Conservation (phyloP, 176 grass and related monocot genomes). For the Hsuehochloa calcarea region DNA sequence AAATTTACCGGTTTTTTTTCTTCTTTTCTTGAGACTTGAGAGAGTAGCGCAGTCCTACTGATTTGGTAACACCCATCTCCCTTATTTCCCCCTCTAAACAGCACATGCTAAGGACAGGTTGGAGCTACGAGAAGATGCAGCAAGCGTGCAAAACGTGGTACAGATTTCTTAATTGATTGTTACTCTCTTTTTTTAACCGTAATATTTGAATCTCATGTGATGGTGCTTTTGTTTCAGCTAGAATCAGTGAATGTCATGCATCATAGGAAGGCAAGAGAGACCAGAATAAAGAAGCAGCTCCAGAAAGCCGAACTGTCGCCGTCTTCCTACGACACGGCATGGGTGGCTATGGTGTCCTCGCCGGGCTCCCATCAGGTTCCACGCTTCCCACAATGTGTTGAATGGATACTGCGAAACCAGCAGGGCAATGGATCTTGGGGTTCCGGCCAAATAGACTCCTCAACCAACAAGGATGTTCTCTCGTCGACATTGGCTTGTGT, state of each 20-base stretch:
- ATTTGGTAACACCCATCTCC: background rate
- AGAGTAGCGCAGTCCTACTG: too few relatives aligned
- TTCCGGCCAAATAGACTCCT: background rate
- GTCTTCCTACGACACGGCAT: background rate
- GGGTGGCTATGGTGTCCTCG: slow-evolving; percentile 61
- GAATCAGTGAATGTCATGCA: background rate
- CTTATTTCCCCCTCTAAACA: background rate
- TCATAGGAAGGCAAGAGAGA: background rate
- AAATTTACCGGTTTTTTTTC: background rate
- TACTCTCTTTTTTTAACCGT: background rate
- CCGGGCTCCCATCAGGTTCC: slow-evolving; percentile 22
- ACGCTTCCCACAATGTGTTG: slow-evolving; percentile 46
- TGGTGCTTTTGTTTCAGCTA: background rate
- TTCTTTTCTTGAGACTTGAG: background rate
- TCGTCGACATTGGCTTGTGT: slow-evolving; percentile 57
- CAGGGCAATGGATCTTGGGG: slow-evolving; percentile 59
- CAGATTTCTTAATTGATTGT: too few relatives aligned
- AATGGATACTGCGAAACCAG: slow-evolving; percentile 67
- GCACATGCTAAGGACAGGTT: background rate
- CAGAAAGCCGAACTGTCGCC: background rate
- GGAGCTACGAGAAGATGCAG: background rate
- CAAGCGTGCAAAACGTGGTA: background rate
- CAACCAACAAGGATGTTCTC: slow-evolving; percentile 40
- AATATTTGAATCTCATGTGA: background rate
- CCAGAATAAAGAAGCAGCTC: background rate